Base-by-base conservation (phyloP, 2,329 filamentous ascomycete genomes). In the Colletotrichum theobromicola region DNA sequence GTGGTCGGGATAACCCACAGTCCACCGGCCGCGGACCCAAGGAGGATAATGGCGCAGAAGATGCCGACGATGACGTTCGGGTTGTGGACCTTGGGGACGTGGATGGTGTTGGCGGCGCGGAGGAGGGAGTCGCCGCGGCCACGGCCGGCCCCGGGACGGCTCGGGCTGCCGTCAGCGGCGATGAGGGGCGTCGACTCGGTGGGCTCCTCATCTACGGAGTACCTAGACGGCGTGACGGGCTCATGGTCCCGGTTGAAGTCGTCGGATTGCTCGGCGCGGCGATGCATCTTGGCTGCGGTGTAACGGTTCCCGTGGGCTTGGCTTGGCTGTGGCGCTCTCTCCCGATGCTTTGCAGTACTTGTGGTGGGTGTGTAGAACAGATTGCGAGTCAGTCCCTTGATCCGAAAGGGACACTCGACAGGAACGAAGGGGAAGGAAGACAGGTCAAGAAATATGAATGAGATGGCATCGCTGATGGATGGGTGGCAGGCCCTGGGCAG, bases 1-100 rank as follows among this genome's bases (percentile, higher is more conserved):
- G 82, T 80, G 53, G 77, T 75, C 18, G 84, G 81, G 30, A 86
- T 81, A 10, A 71, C 76, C 68, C 78, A 79, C 30, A 86, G 78
- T 4, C 78, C 79, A n/a, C 77, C 78, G 3, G 81, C 77, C 35
- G 79, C 77, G 3, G 79, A 76, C 4, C 79, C 74, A 16, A 83
- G 32, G 55, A 85, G 80, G 13, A 84, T 75, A 4, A 83, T 77
- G 24, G 77, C 60, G 16, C 80, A 79, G 12, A 84, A 72, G 21
- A 86, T 75, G 63, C 78, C 76, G 16, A 82, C 78, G 24, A 85
- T 81, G 34, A 73, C 28, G 21, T 70, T 24, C 37, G 50, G 79
- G 78, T 75, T 78, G 74, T 70, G 81, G 67, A 75, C 70, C 71
- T 80, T 77, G 37, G 80, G 79, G 3, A 81, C 70, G 16, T 70